These are phyloP conservation scores for Volvox carteri DNA, from an alignment of 163 green algal species.

Conservation along the genomic window DNA sequence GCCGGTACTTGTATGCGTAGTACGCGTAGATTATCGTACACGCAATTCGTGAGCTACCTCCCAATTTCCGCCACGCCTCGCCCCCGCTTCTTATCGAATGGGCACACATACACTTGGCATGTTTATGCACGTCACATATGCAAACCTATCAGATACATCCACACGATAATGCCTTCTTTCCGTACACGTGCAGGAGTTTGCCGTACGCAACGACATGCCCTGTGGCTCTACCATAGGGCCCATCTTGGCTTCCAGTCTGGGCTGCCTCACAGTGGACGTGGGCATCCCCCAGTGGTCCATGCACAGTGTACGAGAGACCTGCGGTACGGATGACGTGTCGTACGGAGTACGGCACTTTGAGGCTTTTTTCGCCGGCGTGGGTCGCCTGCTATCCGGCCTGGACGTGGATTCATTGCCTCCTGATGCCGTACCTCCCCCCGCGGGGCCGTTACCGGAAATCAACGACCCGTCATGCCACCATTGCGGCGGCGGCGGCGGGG, in stretches of 20 bases:
- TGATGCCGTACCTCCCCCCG: no score
- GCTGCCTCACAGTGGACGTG: conserved; percentile 94
- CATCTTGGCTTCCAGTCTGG: conserved; percentile 82
- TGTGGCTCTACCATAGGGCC: conserved; percentile 97
- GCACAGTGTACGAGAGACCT: conserved; percentile 95
- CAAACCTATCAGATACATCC: no score
- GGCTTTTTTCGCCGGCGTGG: conserved; percentile 66
- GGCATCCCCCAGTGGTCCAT: conserved; percentile 95
- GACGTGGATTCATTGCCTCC: conserved; percentile 80
- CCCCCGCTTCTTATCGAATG: no score
- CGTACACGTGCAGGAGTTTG: conserved; percentile 92
- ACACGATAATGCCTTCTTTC: no score
- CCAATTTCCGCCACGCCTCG: no score
- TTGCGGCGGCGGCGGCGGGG: no score
- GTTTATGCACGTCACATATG: no score
- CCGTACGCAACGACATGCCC: conserved; percentile 95
- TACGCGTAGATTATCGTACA: no score
- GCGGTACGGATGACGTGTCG: conserved; percentile 83
- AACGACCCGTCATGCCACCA: conserved; percentile 71
- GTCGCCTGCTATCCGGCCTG: conserved; percentile 73
- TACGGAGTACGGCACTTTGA: background rate
- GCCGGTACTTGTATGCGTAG: no score
- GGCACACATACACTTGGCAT: no score
- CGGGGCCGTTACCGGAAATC: no score
- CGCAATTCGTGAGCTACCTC: no score